Conservation (phyloP, 1,139 yeast genomes). For the Geotrichum candidum region DNA sequence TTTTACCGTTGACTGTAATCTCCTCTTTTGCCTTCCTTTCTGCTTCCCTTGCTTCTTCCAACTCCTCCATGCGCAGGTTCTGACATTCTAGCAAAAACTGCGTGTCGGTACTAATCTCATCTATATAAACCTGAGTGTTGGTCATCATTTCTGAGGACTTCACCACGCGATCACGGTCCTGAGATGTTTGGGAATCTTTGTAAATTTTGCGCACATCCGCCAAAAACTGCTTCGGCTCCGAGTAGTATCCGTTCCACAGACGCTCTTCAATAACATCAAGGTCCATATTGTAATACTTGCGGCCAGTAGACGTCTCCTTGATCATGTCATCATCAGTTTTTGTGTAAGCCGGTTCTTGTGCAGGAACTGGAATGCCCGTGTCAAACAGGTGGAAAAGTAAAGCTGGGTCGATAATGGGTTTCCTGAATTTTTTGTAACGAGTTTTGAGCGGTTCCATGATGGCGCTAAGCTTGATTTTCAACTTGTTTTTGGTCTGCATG, state of each 20-base stretch:
- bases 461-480: conserved; percentile 80
- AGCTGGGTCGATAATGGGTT: conserved; percentile 80
- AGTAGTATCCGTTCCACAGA: conserved; percentile 92
- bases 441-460: conserved; percentile 83
- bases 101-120: conserved; percentile 64
- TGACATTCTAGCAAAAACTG: conserved; percentile 73
- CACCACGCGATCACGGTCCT: conserved; percentile 77
- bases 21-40: background rate
- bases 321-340: conserved; percentile 69
- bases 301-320: conserved; percentile 68
- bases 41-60: conserved; percentile 45
- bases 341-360: conserved; percentile 52
- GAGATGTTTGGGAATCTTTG: conserved; percentile 63
- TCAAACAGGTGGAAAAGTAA: conserved; percentile 72
- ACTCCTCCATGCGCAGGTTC: conserved; percentile 68
- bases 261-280: conserved; percentile 90
- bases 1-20: background rate
- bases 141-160: conserved; percentile 96
- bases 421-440: conserved; percentile 81
- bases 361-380: conserved; percentile 30
- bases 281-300: conserved; percentile 77
- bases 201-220: conserved; percentile 80
- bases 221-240: conserved; percentile 86
- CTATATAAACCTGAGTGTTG: conserved; percentile 91
- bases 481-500: conserved; percentile 71